phyloP scores from a whole-genome alignment of 129 eudicot species.

The sunflower (Helianthus annuus) region DNA sequence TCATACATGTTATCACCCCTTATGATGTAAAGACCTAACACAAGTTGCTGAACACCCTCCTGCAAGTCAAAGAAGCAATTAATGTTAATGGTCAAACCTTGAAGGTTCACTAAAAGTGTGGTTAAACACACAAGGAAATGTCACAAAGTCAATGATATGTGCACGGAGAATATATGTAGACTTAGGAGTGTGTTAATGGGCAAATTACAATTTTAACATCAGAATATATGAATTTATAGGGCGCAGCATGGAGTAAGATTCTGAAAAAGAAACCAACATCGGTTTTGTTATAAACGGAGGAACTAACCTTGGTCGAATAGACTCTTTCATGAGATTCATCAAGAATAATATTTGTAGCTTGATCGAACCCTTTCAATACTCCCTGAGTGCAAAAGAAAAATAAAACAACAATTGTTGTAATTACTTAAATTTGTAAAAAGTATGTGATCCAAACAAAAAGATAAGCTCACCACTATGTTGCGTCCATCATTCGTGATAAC shows the following conservation, averaged over 20 bases:
- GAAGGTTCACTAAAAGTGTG: neutral
- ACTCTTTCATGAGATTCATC: conserved; percentile 96
- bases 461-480: conserved; percentile 74
- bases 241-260: neutral
- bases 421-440: neutral
- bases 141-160: neutral
- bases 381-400: conserved; percentile 49
- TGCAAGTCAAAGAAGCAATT: conserved; percentile 30
- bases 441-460: neutral
- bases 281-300: neutral
- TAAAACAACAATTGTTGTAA: neutral
- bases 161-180: neutral
- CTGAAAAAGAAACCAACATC: neutral
- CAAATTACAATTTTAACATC: neutral
- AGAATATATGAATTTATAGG: neutral
- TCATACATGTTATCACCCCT: conserved; percentile 92
- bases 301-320: conserved; percentile 75
- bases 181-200: neutral
- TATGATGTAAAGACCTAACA: conserved; percentile 85
- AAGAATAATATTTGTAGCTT: conserved; percentile 86
- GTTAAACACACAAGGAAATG: neutral
- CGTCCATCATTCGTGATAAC: conserved; percentile 87
- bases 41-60: conserved; percentile 95
- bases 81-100: conserved; percentile 8
- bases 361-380: conserved; percentile 79